phyloP scores from a whole-genome alignment of 371 early-diverging fungal species.

The Actinomortierella ambigua region DNA sequence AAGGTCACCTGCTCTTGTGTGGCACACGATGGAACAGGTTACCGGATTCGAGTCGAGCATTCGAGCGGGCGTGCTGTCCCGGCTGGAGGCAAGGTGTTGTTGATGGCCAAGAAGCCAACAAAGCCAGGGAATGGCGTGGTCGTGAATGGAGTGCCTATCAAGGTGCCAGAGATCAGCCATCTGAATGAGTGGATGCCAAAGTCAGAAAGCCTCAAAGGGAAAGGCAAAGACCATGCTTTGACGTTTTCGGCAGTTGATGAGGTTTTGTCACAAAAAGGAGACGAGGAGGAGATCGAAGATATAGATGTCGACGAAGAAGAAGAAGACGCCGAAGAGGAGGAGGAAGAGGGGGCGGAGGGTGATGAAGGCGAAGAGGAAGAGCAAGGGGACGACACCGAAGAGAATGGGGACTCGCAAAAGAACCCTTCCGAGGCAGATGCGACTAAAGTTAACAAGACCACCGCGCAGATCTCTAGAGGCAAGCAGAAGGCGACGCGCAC shows the following conservation, averaged over 20 bases:
- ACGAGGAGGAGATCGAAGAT: conserved; percentile 23
- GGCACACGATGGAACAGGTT: conserved; percentile 52
- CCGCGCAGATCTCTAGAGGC: too few species aligned
- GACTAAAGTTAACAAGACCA: too few species aligned
- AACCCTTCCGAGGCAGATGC: too few species aligned
- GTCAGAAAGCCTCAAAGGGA: neutral
- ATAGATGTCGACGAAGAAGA: conserved; percentile 7
- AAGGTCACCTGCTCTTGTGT: conserved; percentile 47
- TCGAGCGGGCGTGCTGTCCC: conserved; percentile 58
- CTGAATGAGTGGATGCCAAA: conserved; percentile 23
- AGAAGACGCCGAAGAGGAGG: conserved; percentile 19
- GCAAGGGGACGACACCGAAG: conserved; percentile 3
- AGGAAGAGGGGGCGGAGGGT: conserved; percentile 11
- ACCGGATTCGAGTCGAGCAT: conserved; percentile 57
- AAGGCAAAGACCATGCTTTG: conserved; percentile 19
- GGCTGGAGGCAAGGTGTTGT: conserved; percentile 54
- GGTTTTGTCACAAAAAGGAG: conserved; percentile 2
- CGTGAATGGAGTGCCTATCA: conserved; percentile 38
- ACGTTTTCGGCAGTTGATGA: conserved; percentile 8
- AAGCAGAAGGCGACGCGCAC: too few species aligned
- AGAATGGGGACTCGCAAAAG: too few species aligned
- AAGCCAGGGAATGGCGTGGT: conserved; percentile 36
- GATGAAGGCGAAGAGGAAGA: conserved; percentile 21
- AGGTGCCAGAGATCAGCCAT: conserved; percentile 35
- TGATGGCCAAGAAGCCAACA: conserved; percentile 49